Conservation (phyloP, 2,329 filamentous ascomycete species). For the Curvularia spicifera region DNA sequence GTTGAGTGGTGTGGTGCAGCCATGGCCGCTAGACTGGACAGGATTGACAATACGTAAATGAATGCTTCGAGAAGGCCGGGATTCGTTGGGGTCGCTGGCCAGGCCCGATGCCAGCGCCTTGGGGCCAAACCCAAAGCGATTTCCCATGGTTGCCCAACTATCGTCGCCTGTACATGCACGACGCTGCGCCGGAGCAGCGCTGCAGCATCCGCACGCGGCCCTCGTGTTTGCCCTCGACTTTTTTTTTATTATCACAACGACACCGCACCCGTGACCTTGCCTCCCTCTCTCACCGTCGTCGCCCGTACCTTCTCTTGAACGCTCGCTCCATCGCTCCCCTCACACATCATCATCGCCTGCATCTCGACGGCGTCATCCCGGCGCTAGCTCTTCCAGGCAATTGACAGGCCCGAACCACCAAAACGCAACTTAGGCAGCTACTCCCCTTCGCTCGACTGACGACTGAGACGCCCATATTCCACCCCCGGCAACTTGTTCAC, state of each 20-base stretch:
- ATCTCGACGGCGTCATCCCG: constrained; percentile 32
- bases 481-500: constrained; percentile 34
- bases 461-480: constrained; percentile 21
- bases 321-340: neutral
- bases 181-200: constrained; percentile 20
- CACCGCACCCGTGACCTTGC: neutral
- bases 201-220: constrained; percentile 30
- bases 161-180: constrained; percentile 13
- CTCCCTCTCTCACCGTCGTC: neutral
- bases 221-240: constrained; percentile 2
- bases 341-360: constrained; percentile 22
- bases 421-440: constrained; percentile 33
- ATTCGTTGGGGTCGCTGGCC: constrained; percentile 26
- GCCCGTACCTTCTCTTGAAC: neutral
- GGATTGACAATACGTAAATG: constrained; percentile 42
- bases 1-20: constrained; percentile 14
- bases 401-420: constrained; percentile 28
- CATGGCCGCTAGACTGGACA: constrained; percentile 12
- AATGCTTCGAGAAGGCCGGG: constrained; percentile 26
- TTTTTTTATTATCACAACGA: neutral
- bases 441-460: constrained; percentile 25
- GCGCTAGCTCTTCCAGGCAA: constrained; percentile 32
- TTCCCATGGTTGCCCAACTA: constrained; percentile 19
- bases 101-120: constrained; percentile 9
- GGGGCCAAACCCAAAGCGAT: constrained; percentile 17